These are phyloP conservation scores for Pleurostoma richardsiae DNA, from an alignment of 2,329 filamentous ascomycete genomes.

Conservation along the genomic window DNA sequence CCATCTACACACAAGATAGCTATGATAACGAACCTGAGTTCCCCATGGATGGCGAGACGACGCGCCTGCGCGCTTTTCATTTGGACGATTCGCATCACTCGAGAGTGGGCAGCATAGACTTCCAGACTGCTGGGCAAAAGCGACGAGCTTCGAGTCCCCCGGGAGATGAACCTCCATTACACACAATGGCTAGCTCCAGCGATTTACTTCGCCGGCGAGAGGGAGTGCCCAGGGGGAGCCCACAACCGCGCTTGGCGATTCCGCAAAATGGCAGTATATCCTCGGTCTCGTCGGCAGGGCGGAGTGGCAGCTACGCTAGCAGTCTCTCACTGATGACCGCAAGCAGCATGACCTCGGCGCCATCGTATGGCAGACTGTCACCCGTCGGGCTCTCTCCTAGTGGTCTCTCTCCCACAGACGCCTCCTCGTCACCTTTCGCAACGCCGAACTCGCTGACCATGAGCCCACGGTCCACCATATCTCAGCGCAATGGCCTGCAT, in stretches of 20 bases:
- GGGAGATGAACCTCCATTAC: constrained; percentile 37
- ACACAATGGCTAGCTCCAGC: constrained; percentile 29
- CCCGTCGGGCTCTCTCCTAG: constrained; percentile 39
- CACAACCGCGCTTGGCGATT: constrained; percentile 43
- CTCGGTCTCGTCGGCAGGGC: constrained; percentile 36
- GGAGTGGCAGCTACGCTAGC: constrained; percentile 43
- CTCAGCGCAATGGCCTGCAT: constrained; percentile 31
- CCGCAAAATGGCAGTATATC: constrained; percentile 37
- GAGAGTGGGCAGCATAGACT: constrained; percentile 19
- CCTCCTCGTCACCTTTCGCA: constrained; percentile 39
- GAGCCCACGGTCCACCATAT: constrained; percentile 42
- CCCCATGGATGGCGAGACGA: constrained; percentile 36
- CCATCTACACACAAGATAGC: constrained; percentile 32
- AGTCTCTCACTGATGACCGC: constrained; percentile 35
- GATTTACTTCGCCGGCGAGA: constrained; percentile 46
- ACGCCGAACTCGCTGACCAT: constrained; percentile 42
- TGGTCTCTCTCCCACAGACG: constrained; percentile 44
- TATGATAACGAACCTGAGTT: constrained; percentile 42
- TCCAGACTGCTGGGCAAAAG: constrained; percentile 43
- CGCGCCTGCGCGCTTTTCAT: constrained; percentile 32
- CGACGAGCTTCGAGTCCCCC: constrained; percentile 51
- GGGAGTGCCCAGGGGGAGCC: constrained; percentile 42
- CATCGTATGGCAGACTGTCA: constrained; percentile 40
- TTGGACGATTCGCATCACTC: constrained; percentile 32
- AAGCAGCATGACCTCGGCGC: constrained; percentile 34